A percentile compares a stretch with the other conserved stretches of the same genome.
Evolutionary conservation across 441 rosid species (phyloP).

Genomic region (Populus hybrid): DNA sequence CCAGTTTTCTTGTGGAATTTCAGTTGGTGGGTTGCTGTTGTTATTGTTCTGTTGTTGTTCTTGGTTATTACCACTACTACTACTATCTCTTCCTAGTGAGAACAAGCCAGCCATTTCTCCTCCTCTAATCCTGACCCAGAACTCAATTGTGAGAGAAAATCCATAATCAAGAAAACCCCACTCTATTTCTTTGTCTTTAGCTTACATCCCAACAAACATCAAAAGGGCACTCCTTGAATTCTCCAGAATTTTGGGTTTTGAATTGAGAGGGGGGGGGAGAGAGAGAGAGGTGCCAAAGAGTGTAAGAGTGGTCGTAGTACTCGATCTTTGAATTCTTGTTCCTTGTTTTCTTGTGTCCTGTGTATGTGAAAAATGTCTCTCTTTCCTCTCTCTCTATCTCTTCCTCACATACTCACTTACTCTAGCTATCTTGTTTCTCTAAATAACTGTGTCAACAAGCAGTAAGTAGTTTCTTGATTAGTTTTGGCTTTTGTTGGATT

Average conservation of each 20-base stretch:
- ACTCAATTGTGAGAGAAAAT: slow-evolving; percentile 33
- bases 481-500: neutral
- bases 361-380: neutral
- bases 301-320: neutral
- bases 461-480: neutral
- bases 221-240: slow-evolving; percentile 1
- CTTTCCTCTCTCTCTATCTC: neutral
- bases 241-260: slow-evolving; percentile 5
- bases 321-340: slow-evolving; percentile 6
- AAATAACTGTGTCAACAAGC: neutral
- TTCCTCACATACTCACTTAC: neutral
- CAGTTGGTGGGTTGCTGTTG: slow-evolving; percentile 27
- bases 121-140: slow-evolving; percentile 27
- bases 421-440: neutral
- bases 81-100: slow-evolving; percentile 54
- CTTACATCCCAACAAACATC: slow-evolving; percentile 16
- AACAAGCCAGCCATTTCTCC: slow-evolving; percentile 62
- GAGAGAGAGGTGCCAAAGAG: neutral
- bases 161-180: slow-evolving; percentile 38
- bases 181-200: slow-evolving; percentile 5
- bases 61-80: slow-evolving; percentile 26
- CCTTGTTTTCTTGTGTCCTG: neutral
- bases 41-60: slow-evolving; percentile 30
- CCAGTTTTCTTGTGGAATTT: slow-evolving; percentile 56
- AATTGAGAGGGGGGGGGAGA: neutral